Base-by-base conservation (phyloP, 2,329 filamentous ascomycete species). In the Botryosphaeria agaves region DNA sequence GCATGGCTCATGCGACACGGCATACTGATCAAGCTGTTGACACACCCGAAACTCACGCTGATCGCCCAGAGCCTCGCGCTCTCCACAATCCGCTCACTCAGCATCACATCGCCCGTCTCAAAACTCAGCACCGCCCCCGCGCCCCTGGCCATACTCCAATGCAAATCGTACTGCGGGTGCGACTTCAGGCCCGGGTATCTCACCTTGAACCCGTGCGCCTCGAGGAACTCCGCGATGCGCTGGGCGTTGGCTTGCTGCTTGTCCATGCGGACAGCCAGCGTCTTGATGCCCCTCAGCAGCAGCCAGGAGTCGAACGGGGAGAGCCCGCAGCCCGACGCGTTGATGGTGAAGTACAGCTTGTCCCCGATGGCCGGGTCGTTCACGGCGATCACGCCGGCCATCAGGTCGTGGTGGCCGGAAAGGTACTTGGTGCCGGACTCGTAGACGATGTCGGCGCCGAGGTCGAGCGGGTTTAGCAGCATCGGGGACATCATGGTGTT, bases 1-100 rank as follows among this genome's bases (percentile, higher is more conserved):
- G 89, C 89, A 56, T 98, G 89, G 57, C 87, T 95, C 91, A 98
- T 98, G 47, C 87, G 84, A 59, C 89, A 98, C 6, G 89, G 87
- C 87, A 98, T 94, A 60, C 85, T 94, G 56, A 98, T 98, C 52
- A 98, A 62, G 51, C 82, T 92, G 61, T 98, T 98, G 41, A 98
- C 89, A 52, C 89, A 95, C 28, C 89, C 89, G 51, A 98, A 98
- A 48, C 83, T 93, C 35, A 98, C 89, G 41, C 81, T 91, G 43
- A 98, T 98, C 19, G 80, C 84, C 75, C 83, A 98, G 18, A 98
- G 63, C 39, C 80, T 73, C 2, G 89, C 81, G 18, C 80, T 81
- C 58, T 95, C 89, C 4, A 98, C 89, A 44, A 98, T 94, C 23
- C 85, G 72, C 59, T 94, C 83, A 4, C 81, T 91, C 18, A 94